Evolutionary conservation across 2,329 filamentous ascomycete genomes (phyloP).

Genomic region (Penicillium hesseltinei): DNA sequence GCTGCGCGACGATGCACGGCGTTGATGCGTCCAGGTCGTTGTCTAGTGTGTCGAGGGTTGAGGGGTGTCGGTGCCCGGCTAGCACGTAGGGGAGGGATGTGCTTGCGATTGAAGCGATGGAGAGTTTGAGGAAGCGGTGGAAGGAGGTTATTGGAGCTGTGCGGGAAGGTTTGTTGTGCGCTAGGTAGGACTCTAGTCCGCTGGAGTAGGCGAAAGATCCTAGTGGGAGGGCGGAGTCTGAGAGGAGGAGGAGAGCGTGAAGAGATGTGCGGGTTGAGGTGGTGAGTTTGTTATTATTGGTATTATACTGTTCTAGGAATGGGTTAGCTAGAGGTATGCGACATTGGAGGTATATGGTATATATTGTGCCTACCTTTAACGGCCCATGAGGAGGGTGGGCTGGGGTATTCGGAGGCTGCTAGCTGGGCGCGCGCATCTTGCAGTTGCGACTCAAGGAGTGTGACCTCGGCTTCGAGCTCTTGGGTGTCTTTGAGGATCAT

Average conservation of each 20-base stretch:
- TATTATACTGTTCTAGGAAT: slow-evolving; percentile 2
- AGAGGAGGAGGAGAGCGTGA: slow-evolving; percentile 59
- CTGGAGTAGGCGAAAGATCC: slow-evolving; percentile 66
- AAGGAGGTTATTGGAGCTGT: slow-evolving; percentile 45
- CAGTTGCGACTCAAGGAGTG: slow-evolving; percentile 49
- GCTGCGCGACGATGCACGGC: slow-evolving; percentile 60
- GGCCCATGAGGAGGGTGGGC: slow-evolving; percentile 21
- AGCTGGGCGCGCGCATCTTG: slow-evolving; percentile 47
- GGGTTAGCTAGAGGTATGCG: slow-evolving; percentile 1
- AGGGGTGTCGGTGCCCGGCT: slow-evolving; percentile 52
- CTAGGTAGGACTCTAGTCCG: slow-evolving; percentile 63
- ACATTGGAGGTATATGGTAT: neutral
- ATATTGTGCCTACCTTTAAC: slow-evolving; percentile 3
- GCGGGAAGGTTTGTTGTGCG: slow-evolving; percentile 51
- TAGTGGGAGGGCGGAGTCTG: slow-evolving; percentile 63
- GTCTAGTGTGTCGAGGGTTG: slow-evolving; percentile 53
- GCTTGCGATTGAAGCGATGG: slow-evolving; percentile 56
- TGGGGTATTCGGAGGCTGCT: slow-evolving; percentile 22
- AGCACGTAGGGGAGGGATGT: slow-evolving; percentile 62
- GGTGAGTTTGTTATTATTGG: slow-evolving; percentile 9
- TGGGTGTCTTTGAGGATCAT: slow-evolving; percentile 25
- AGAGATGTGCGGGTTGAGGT: slow-evolving; percentile 26
- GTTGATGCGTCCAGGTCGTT: slow-evolving; percentile 64
- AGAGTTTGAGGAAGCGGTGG: slow-evolving; percentile 56
- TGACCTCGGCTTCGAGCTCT: slow-evolving; percentile 41